phyloP scores from a whole-genome alignment of 2,329 filamentous ascomycete species.

The Sporothrix phasma region DNA sequence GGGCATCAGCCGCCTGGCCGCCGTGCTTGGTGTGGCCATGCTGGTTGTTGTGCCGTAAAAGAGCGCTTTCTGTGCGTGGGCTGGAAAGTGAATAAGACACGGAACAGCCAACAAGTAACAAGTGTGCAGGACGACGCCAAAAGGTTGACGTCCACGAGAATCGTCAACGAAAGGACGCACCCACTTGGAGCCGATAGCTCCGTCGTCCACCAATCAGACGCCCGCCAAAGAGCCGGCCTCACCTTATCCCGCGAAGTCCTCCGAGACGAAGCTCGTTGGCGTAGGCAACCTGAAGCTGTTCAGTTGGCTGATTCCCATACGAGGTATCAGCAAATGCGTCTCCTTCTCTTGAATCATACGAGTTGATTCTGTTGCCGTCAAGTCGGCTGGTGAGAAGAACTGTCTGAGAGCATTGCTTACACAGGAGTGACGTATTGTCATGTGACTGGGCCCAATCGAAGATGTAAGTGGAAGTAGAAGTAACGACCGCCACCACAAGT shows the following conservation, averaged over 20 bases:
- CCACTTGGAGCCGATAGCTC: not conserved
- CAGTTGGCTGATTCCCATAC: no score
- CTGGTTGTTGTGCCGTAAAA: not conserved
- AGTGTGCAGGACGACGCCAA: not conserved
- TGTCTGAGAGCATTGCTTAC: no score
- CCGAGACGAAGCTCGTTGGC: not conserved
- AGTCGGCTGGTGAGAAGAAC: no score
- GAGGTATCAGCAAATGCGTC: no score
- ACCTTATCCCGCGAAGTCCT: slow-evolving; percentile 2
- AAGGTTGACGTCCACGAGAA: not conserved
- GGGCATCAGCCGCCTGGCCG: not conserved
- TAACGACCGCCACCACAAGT: no score
- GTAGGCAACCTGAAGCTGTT: no score
- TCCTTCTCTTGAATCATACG: no score
- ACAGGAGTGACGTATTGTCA: no score
- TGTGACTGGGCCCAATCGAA: no score
- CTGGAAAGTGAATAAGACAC: not conserved
- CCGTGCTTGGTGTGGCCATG: not conserved
- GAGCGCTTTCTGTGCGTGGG: not conserved
- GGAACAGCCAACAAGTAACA: no score
- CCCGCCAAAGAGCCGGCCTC: not conserved
- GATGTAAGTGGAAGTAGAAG: no score
- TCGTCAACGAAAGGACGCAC: not conserved
- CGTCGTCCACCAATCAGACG: not conserved
- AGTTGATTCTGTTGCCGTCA: no score